Evolutionary conservation across 768 basidiomycete species (phyloP).

Genomic region (Termitomyces sp.): DNA sequence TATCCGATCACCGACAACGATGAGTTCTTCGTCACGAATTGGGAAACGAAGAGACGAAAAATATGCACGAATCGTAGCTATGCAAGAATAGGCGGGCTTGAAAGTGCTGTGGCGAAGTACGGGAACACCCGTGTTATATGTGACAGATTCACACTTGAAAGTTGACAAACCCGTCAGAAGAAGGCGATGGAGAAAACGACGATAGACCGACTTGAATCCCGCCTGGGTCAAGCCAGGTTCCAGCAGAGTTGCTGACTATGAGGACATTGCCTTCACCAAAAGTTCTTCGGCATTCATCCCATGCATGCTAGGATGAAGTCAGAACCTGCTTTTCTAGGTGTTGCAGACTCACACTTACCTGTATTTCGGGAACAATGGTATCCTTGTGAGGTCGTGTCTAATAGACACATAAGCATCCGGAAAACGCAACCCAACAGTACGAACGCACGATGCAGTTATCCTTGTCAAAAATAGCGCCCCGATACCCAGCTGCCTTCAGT

Average conservation of each 20-base stretch:
- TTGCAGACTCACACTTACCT: constrained; percentile 36
- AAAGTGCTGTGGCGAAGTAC: constrained; percentile 73
- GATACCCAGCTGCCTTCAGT: constrained; percentile 72
- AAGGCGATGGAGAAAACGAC: neutral
- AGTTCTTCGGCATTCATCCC: constrained; percentile 63
- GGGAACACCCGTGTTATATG: constrained; percentile 71
- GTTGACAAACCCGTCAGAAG: neutral
- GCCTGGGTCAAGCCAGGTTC: constrained; percentile 71
- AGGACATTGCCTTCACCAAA: constrained; percentile 82
- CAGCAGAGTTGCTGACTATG: constrained; percentile 94
- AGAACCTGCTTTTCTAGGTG: neutral
- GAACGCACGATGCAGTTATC: constrained; percentile 88
- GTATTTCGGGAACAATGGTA: constrained; percentile 67
- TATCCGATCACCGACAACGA: constrained; percentile 89
- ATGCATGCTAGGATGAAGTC: constrained; percentile 52
- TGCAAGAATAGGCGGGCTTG: constrained; percentile 83
- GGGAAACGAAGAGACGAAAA: constrained; percentile 61
- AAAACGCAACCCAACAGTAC: neutral
- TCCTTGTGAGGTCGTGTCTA: constrained; percentile 85
- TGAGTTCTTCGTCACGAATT: constrained; percentile 56
- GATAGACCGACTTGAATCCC: constrained; percentile 64
- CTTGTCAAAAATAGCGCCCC: constrained; percentile 94
- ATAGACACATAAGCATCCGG: neutral
- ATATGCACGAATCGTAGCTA: constrained; percentile 65
- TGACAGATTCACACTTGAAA: constrained; percentile 80